A percentile compares a stretch with the other conserved stretches of the same genome.
These are phyloP conservation scores for Beauveria pseudobassiana DNA, from an alignment of 2,329 filamentous ascomycete species.

Conservation along the genomic window DNA sequence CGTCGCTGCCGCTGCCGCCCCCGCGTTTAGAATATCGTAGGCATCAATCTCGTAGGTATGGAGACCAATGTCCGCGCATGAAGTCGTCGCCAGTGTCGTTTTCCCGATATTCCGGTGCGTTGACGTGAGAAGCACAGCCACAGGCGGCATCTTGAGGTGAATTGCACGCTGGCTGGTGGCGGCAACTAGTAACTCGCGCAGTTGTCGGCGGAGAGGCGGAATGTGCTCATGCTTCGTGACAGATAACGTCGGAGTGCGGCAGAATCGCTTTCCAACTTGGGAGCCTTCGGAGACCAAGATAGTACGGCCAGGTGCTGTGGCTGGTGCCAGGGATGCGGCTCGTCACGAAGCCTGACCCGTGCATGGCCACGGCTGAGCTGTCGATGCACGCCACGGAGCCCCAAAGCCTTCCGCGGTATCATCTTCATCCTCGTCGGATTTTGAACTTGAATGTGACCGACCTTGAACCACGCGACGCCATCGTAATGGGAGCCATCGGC, in stretches of 20 bases:
- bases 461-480: conserved; percentile 85
- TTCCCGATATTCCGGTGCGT: conserved; percentile 94
- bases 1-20: conserved; percentile 70
- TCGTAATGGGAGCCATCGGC: conserved; percentile 34
- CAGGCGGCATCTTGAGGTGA: conserved; percentile 76
- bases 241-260: conserved; percentile 30
- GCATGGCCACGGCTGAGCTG: conserved; percentile 77
- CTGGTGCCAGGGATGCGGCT: conserved; percentile 70
- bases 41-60: conserved; percentile 86
- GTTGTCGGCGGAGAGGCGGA: conserved; percentile 56
- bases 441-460: conserved; percentile 62
- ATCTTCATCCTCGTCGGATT: conserved; percentile 47
- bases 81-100: conserved; percentile 64
- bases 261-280: conserved; percentile 36
- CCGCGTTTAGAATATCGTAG: conserved; percentile 91
- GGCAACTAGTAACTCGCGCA: conserved; percentile 79
- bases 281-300: conserved; percentile 67
- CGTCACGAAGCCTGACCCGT: conserved; percentile 82
- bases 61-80: conserved; percentile 81
- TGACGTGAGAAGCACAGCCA: conserved; percentile 82
- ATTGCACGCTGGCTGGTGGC: conserved; percentile 83
- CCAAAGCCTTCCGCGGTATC: conserved; percentile 65
- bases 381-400: conserved; percentile 82
- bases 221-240: conserved; percentile 44
- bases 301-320: conserved; percentile 80